Base-by-base conservation (phyloP, 768 basidiomycete species). In the Ephemerocybe angulata region DNA sequence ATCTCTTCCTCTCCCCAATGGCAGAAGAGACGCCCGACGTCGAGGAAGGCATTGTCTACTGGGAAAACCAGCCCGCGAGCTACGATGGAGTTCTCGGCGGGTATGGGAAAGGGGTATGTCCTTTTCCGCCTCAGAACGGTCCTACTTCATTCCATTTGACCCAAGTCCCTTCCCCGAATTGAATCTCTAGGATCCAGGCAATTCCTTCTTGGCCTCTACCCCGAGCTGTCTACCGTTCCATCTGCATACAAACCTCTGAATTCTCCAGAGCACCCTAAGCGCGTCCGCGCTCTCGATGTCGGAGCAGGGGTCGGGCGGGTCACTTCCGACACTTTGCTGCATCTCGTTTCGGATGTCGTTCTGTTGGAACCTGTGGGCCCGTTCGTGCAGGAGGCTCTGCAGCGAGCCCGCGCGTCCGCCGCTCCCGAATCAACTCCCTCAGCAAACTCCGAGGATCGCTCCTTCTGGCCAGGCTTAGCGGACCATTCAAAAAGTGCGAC, bases 231-330 rank as follows among this genome's bases (percentile, higher is more conserved):
- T 50, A 84, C 77, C 22, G 85, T 98, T 48, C 76, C 86, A 4
- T 92, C 91, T 33, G 83, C 90, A 2, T 68, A 92, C 47, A 78
- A 81, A 47, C 83, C 78, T 1, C 75, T 84, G 30, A 51, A 64
- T 63, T 40, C 57, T 1, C 48, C 51, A 12, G 19, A 63, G 52
- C 44, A 54, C 52, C 38, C 59, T 51, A 50, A 28, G 21, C 60
- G 60, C 42, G 46, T 61, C 42, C 83, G 91, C 42, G 94, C 90
- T 0, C 79, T 99, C 21, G 96, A 99, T 64, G 92, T 94, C 55
- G 96, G 90, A 15, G 94, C 94, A 5, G 96, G 96, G 11, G 87
- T 99, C 46, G 96, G 96, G 11, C 86, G 96, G 50, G 93, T 97
- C 25, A 96, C 94, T 0, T 76, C 83, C 2, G 85, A 90, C 60